Evolutionary conservation across 225 moss, liverwort and hornwort species (phyloP).

Genomic region (Pseudoscleropodium purum): DNA sequence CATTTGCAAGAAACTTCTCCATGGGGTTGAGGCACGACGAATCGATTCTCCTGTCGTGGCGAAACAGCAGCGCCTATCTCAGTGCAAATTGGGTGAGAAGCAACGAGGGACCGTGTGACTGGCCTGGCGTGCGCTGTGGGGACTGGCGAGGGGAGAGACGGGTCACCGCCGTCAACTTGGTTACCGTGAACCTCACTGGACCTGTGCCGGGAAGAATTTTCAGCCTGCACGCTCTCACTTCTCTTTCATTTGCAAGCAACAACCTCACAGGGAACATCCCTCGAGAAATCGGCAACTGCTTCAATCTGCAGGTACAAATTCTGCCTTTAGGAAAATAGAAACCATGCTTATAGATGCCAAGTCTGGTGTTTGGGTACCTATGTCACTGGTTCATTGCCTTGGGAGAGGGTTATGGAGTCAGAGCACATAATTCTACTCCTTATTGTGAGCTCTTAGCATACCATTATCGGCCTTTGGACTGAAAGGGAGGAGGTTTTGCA

Average conservation of each 20-base stretch:
- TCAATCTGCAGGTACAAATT: conserved; percentile 43
- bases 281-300: conserved; percentile 32
- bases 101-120: conserved; percentile 17
- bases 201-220: conserved; percentile 8
- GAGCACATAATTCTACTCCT: neutral
- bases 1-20: neutral
- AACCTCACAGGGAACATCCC: conserved; percentile 47
- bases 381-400: neutral
- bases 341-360: neutral
- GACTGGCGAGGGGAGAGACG: conserved; percentile 22
- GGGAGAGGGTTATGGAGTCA: neutral
- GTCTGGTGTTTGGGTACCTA: no score
- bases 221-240: conserved; percentile 12
- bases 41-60: conserved; percentile 21
- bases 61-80: neutral
- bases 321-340: no score
- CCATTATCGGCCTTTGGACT: neutral
- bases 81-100: conserved; percentile 11
- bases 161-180: conserved; percentile 15
- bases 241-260: conserved; percentile 45
- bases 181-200: conserved; percentile 15
- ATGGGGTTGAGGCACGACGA: conserved; percentile 11
- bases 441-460: neutral
- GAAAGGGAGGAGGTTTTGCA: neutral
- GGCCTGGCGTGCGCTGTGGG: conserved; percentile 28